phyloP scores from a whole-genome alignment of 306 rosid genomes.

The Vigna unguiculata region DNA sequence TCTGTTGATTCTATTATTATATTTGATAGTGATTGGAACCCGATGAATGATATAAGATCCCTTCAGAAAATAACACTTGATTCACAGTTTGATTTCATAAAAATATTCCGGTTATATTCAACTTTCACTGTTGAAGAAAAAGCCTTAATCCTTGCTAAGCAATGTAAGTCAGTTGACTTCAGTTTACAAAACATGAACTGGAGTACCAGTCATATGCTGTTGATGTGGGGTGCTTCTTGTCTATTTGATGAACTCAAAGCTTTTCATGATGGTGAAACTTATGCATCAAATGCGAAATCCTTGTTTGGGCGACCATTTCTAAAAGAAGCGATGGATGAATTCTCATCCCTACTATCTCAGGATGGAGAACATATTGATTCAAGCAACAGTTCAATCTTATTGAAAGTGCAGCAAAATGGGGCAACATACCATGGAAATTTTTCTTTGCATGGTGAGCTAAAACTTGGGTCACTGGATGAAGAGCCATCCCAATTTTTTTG shows the following conservation, averaged over 20 bases:
- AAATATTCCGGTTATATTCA: slow-evolving; percentile 82
- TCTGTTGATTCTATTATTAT: slow-evolving; percentile 76
- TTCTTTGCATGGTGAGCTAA: slow-evolving; percentile 64
- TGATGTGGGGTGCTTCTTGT: slow-evolving; percentile 83
- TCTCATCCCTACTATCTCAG: slow-evolving; percentile 59
- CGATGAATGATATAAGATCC: slow-evolving; percentile 76
- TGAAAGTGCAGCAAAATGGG: slow-evolving; percentile 69
- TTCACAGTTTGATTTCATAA: slow-evolving; percentile 64
- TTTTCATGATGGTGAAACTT: slow-evolving; percentile 57
- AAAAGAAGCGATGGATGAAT: slow-evolving; percentile 59
- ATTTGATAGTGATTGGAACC: slow-evolving; percentile 91
- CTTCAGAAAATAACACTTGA: slow-evolving; percentile 82
- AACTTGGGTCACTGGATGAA: slow-evolving; percentile 50
- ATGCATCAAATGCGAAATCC: slow-evolving; percentile 34
- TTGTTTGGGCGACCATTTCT: slow-evolving; percentile 48
- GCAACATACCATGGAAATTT: slow-evolving; percentile 54
- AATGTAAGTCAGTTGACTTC: slow-evolving; percentile 68
- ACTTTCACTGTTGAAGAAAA: slow-evolving; percentile 86
- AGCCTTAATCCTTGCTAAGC: slow-evolving; percentile 72
- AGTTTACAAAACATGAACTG: slow-evolving; percentile 52
- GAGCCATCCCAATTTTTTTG: slow-evolving; percentile 69
- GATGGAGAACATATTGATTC: slow-evolving; percentile 52
- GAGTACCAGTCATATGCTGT: slow-evolving; percentile 60
- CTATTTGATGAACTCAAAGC: slow-evolving; percentile 66
- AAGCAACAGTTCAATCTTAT: slow-evolving; percentile 54